These are phyloP conservation scores for Chaetomium fimeti DNA, from an alignment of 495 filamentous ascomycete genomes.

Conservation along the genomic window DNA sequence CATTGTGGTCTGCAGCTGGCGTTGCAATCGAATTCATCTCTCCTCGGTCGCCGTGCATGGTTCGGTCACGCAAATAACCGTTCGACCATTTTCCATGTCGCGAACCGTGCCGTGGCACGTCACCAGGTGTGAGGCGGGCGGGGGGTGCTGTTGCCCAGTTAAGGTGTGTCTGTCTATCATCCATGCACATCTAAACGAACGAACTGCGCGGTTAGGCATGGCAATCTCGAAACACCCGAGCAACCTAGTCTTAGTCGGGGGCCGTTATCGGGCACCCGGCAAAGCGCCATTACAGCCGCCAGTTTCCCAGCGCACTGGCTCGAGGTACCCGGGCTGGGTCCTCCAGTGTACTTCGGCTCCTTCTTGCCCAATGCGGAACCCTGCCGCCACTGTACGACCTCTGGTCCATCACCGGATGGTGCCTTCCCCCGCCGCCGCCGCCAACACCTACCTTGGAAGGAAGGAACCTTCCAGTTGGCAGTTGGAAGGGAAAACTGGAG, in stretches of 20 bases:
- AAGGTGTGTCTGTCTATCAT: not conserved
- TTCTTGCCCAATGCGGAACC: not conserved
- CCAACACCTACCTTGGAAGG: too few relatives aligned
- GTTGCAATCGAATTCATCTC: not conserved
- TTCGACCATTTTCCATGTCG: not conserved
- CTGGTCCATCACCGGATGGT: not conserved
- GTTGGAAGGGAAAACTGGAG: not conserved
- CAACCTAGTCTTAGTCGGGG: not conserved
- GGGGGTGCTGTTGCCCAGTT: not conserved
- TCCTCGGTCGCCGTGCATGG: conserved; percentile 2
- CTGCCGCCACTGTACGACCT: not conserved
- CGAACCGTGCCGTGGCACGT: not conserved
- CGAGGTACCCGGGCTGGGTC: too few relatives aligned
- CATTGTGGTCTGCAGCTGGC: not conserved
- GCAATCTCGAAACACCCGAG: not conserved
- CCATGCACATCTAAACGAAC: not conserved
- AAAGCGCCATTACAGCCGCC: not conserved
- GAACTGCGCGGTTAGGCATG: not conserved
- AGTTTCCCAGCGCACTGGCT: not conserved
- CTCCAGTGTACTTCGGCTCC: not conserved
- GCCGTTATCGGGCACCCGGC: not conserved
- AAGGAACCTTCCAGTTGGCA: too few relatives aligned
- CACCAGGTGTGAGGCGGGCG: not conserved
- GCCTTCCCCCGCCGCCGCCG: too few relatives aligned
- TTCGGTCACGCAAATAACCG: not conserved